phyloP scores from a whole-genome alignment of 495 filamentous ascomycete species.

The Penicillium coprophilum region DNA sequence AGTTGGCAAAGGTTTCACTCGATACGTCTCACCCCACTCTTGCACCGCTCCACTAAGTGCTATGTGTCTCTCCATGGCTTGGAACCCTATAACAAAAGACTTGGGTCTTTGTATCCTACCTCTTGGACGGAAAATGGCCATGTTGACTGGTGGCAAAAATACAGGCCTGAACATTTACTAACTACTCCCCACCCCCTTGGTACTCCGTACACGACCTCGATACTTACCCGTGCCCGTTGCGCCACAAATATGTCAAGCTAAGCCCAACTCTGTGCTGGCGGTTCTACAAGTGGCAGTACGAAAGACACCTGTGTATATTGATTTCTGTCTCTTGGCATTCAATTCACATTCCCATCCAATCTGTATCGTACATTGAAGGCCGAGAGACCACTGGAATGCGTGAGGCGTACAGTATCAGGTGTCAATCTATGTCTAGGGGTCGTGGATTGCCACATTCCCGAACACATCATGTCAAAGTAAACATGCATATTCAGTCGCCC shows the following conservation, averaged over 20 bases:
- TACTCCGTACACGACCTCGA: not conserved
- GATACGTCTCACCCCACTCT: conserved; percentile 21
- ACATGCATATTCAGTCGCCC: not conserved
- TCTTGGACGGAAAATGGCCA: not conserved
- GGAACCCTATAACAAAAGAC: not conserved
- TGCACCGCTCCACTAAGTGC: conserved; percentile 2
- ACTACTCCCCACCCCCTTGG: too few relatives aligned
- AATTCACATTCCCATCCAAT: conserved; percentile 10
- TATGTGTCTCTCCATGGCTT: conserved; percentile 10
- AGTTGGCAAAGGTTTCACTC: conserved; percentile 22
- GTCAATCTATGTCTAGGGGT: conserved; percentile 3
- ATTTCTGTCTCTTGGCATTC: conserved; percentile 3
- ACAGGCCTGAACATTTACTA: too few relatives aligned
- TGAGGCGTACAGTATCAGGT: not conserved
- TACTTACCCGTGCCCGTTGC: conserved; percentile 1
- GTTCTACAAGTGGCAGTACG: not conserved
- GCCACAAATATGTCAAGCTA: conserved; percentile 15
- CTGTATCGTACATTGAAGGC: not conserved
- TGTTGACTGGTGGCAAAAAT: not conserved
- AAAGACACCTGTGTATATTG: not conserved
- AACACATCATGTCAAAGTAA: not conserved
- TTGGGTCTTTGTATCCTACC: not conserved
- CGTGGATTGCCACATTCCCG: conserved; percentile 11
- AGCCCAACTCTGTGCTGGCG: conserved; percentile 5
- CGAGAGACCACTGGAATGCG: conserved; percentile 9